Evolutionary conservation across 2,329 filamentous ascomycete genomes (phyloP).

Genomic region (Emericellopsis atlantica): DNA sequence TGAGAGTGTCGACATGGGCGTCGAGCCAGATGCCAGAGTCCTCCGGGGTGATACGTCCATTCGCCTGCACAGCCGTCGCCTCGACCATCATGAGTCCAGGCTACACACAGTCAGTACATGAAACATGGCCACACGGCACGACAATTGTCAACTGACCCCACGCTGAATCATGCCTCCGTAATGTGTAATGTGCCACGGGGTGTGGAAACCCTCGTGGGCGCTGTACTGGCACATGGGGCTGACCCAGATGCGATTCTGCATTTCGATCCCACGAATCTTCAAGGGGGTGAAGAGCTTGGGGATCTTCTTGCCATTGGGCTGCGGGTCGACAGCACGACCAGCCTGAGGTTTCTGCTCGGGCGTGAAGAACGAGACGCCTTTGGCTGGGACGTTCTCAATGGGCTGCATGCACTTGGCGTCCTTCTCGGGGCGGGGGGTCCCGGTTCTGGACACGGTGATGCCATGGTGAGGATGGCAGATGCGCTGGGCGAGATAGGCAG

Average conservation of each 20-base stretch:
- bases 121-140: conserved; percentile 8
- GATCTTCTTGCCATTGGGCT: conserved; percentile 33
- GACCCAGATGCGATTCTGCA: conserved; percentile 33
- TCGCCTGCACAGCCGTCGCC: conserved; percentile 52
- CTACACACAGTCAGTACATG: conserved; percentile 5
- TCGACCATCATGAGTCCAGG: conserved; percentile 56
- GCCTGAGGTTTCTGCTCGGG: conserved; percentile 29
- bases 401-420: conserved; percentile 9
- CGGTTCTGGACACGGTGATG: conserved; percentile 10
- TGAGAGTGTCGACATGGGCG: conserved; percentile 48
- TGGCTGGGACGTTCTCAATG: conserved; percentile 12
- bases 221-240: conserved; percentile 35
- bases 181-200: conserved; percentile 61
- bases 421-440: conserved; percentile 10
- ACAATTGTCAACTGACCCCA: conserved; percentile 27
- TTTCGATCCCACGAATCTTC: conserved; percentile 27
- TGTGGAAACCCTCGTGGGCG: conserved; percentile 43
- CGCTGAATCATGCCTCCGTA: conserved; percentile 60
- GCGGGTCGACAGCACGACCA: conserved; percentile 27
- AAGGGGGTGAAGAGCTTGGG: conserved; percentile 37
- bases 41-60: conserved; percentile 62
- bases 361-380: conserved; percentile 31
- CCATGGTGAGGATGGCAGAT: conserved; percentile 13
- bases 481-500: conserved; percentile 13
- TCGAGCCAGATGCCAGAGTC: conserved; percentile 60